phyloP scores from a whole-genome alignment of 371 early-diverging fungal genomes.

The Neoconidiobolus thromboides region DNA sequence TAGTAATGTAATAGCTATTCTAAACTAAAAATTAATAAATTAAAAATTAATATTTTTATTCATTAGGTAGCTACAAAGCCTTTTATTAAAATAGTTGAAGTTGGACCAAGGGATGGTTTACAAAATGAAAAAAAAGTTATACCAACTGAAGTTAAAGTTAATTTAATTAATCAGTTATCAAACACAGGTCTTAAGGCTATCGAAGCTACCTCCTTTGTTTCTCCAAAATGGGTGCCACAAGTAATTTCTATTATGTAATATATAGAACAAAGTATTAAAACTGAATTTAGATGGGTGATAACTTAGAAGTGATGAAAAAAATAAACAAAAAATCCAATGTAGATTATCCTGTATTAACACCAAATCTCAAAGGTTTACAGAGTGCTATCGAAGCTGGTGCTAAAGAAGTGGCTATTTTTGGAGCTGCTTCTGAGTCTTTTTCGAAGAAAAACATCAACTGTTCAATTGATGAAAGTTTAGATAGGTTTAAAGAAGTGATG shows the following conservation, averaged over 20 bases:
- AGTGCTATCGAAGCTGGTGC: constrained; percentile 57
- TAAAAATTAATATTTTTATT: background rate
- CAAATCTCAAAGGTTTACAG: constrained; percentile 79
- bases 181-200: constrained; percentile 69
- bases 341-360: constrained; percentile 77
- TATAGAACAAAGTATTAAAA: background rate
- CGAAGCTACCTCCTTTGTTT: constrained; percentile 91
- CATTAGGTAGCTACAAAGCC: background rate
- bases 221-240: constrained; percentile 95
- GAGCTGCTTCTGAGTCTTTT: constrained; percentile 79
- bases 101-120: constrained; percentile 92
- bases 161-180: constrained; percentile 62
- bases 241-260: constrained; percentile 16
- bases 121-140: constrained; percentile 85
- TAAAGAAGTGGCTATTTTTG: constrained; percentile 82
- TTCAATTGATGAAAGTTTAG: constrained; percentile 62
- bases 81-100: constrained; percentile 62
- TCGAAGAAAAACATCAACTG: constrained; percentile 85
- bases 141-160: constrained; percentile 59
- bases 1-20: too few species aligned
- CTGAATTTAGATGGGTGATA: constrained; percentile 58
- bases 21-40: too few species aligned
- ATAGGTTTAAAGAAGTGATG: constrained; percentile 48
- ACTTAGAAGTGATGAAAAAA: constrained; percentile 42
- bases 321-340: constrained; percentile 40